Conservation (phyloP, 768 basidiomycete species). For the Mycena rosella region DNA sequence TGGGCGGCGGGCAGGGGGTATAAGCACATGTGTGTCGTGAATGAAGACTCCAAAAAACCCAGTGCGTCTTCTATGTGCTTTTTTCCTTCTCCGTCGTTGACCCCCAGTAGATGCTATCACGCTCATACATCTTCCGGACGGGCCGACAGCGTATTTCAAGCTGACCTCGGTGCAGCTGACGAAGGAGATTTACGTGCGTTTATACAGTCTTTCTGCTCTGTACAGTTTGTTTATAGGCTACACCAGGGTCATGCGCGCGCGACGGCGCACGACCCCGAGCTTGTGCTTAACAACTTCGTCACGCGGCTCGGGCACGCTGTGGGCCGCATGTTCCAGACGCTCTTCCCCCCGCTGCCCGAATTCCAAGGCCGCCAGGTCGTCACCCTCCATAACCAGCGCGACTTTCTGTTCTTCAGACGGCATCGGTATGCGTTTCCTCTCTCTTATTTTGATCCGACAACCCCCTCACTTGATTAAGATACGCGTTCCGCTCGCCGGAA, state of each 20-base stretch:
- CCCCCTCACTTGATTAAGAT: constrained; percentile 60
- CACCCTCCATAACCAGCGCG: constrained; percentile 96
- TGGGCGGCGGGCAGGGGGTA: constrained; percentile 95
- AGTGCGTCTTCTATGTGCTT: constrained; percentile 66
- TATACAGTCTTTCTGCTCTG: neutral
- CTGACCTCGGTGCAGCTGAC: constrained; percentile 90
- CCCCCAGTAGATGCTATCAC: constrained; percentile 86
- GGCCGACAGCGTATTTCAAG: constrained; percentile 97
- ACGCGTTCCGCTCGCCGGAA: constrained; percentile 92
- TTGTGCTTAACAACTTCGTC: constrained; percentile 94
- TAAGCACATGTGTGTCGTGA: constrained; percentile 91
- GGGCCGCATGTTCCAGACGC: constrained; percentile 95
- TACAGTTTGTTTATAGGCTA: neutral
- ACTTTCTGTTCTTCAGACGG: constrained; percentile 97
- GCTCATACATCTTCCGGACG: constrained; percentile 88
- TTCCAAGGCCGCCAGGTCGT: constrained; percentile 98
- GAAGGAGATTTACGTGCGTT: constrained; percentile 84
- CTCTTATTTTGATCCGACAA: neutral
- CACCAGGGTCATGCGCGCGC: constrained; percentile 90
- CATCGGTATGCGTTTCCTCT: constrained; percentile 74
- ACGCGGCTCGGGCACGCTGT: constrained; percentile 94
- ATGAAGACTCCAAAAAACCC: constrained; percentile 94
- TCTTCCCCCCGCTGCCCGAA: constrained; percentile 95
- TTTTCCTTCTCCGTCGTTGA: neutral
- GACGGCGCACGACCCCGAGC: constrained; percentile 94